These are phyloP conservation scores for Trypethelium eluteriae DNA, from an alignment of 495 filamentous ascomycete species.

Conservation along the genomic window DNA sequence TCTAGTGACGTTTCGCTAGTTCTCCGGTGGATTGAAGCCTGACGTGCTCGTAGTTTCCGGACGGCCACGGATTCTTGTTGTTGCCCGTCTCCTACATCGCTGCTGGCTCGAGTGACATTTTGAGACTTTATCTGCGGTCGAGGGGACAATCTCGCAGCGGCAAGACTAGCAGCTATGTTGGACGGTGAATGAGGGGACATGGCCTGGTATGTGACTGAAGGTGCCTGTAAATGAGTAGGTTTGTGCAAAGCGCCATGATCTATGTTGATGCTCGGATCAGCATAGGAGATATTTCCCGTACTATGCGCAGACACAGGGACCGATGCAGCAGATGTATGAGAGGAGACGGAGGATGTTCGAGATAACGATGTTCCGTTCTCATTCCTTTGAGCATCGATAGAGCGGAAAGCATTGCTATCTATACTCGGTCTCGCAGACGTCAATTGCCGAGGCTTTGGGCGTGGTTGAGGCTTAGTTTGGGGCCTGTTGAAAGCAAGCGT, in stretches of 20 bases:
- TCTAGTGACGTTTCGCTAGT: conserved; percentile 26
- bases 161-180: conserved; percentile 20
- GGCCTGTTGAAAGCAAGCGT: conserved; percentile 1
- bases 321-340: neutral
- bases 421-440: neutral
- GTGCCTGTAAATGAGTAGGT: neutral
- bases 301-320: neutral
- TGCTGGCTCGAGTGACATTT: neutral
- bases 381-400: neutral
- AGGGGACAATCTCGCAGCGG: conserved; percentile 16
- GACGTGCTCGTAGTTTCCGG: conserved; percentile 14
- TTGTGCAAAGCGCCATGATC: neutral
- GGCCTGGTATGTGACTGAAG: neutral
- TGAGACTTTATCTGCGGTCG: neutral
- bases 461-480: neutral
- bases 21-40: conserved; percentile 16
- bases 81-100: neutral
- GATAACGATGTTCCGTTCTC: neutral
- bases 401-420: no score
- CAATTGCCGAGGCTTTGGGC: neutral
- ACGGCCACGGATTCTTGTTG: neutral
- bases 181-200: conserved; percentile 15
- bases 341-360: neutral
- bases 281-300: neutral
- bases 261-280: neutral